Evolutionary conservation across 2,329 filamentous ascomycete species (phyloP), one percentile per base, ranked within the genome.

Genomic region (Colletotrichum cereale): DNA sequence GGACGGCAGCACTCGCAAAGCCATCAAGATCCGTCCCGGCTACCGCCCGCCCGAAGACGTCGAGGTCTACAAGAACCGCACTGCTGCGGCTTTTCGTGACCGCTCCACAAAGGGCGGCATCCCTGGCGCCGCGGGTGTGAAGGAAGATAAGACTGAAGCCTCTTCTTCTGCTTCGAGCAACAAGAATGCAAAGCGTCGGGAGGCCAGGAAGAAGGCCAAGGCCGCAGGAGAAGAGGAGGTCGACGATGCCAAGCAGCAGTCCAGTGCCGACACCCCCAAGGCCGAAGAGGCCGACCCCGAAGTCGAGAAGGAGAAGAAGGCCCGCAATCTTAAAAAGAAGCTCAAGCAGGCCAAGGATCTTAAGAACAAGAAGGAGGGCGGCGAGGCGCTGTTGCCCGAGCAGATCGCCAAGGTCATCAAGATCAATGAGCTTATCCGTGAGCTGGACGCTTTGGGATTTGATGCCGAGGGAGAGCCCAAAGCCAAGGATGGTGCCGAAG

Each of bases 371-470:
- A 97, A 97, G 82, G 93, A 97, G 31, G 91, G 90, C 67, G 96
- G 96, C 26, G 92, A 94, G 79, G 87, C 89, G 5, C 83, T 99
- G 72, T 86, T 98, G 34, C 96, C 95, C 0, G 96, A 99, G 84
- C 96, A 99, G 84, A 92, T 98, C 74, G 95, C 96, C 76, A 99
- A 99, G 84, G 94, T 99, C 66, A 97, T 97, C 80, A 97, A 96
- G 82, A 97, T 99, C 80, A 94, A 94, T 74, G 96, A 99, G 84
- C 87, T 99, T 62, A 91, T 98, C 69, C 89, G 95, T 16, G 95
- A 98, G 80, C 84, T 99, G 67, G 93, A 97, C 77, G 88, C 89
- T 2, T 86, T 99, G 36, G 96, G 96, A 0, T 94, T 98, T 74
- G 92, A 97, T 80, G 83, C 89, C 1, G 92, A 97, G 12, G 94